A percentile compares a stretch with the other conserved stretches of the same genome.
phyloP scores from a whole-genome alignment of 192 early-diverging fungal species.

The Dissophora ornata region DNA sequence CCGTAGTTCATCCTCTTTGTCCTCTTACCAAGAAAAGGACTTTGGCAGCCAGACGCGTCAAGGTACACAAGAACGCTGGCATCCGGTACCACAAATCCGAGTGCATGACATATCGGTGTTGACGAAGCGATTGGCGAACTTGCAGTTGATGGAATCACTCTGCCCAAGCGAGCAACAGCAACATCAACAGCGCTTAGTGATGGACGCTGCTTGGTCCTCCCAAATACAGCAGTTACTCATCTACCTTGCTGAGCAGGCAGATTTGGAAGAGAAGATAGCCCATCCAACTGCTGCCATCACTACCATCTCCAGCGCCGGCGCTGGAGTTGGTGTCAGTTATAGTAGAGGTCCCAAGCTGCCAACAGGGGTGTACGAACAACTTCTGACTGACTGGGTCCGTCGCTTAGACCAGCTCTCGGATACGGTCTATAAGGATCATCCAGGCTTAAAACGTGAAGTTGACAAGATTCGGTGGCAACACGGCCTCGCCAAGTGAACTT shows the following conservation, averaged over 20 bases:
- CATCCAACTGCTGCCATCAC: background rate
- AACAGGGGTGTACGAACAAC: conserved; percentile 15
- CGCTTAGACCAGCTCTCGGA: conserved; percentile 21
- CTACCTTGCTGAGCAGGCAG: conserved; percentile 27
- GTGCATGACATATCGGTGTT: conserved; percentile 26
- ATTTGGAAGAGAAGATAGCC: conserved; percentile 5
- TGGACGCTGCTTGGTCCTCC: conserved; percentile 23
- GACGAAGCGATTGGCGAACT: conserved; percentile 35
- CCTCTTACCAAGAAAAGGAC: too few species aligned
- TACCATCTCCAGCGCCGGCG: background rate
- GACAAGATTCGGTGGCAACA: conserved; percentile 48
- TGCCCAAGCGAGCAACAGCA: conserved; percentile 13
- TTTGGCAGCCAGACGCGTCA: too few species aligned
- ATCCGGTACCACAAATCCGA: too few species aligned
- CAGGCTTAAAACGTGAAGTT: conserved; percentile 40
- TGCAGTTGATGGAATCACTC: conserved; percentile 36
- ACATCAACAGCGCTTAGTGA: background rate
- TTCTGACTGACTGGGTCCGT: conserved; percentile 29
- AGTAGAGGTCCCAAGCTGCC: too few species aligned
- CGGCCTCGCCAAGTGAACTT: background rate
- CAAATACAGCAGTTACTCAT: conserved; percentile 17
- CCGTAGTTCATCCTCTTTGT: too few species aligned
- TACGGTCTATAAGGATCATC: conserved; percentile 7
- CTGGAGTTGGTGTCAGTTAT: background rate
- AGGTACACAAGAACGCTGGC: too few species aligned